phyloP scores from a whole-genome alignment of 192 early-diverging fungal species.

The Glomus cerebriforme region DNA sequence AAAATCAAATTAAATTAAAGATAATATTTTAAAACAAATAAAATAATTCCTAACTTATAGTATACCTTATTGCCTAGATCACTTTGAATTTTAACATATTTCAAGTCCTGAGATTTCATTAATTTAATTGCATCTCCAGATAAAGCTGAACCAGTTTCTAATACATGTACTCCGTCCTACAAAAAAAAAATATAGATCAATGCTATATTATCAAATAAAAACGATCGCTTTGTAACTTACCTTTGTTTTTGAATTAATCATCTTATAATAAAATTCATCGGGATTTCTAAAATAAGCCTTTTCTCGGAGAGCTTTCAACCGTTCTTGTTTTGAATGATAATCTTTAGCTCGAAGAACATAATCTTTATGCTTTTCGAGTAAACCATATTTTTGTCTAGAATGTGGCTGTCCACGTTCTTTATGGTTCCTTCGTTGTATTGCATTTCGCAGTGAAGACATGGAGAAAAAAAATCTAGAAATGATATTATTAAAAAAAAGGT shows the following conservation, averaged over 20 bases:
- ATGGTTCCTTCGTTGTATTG: constrained; percentile 84
- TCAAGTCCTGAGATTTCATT: constrained; percentile 91
- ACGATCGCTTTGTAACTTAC: constrained; percentile 34
- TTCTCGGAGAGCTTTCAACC: constrained; percentile 80
- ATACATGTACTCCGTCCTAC: constrained; percentile 75
- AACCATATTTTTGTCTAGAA: constrained; percentile 65
- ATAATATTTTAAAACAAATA: neutral
- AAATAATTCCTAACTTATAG: constrained; percentile 20
- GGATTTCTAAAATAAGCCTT: constrained; percentile 89
- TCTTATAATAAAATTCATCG: constrained; percentile 98
- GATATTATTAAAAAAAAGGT: no score
- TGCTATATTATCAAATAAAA: neutral
- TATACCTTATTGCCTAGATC: constrained; percentile 73
- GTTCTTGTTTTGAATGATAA: constrained; percentile 83
- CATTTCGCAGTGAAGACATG: constrained; percentile 78
- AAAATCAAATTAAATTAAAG: neutral
- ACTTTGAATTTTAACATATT: constrained; percentile 81
- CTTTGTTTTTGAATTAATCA: constrained; percentile 87
- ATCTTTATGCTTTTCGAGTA: constrained; percentile 98
- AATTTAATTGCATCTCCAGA: constrained; percentile 77
- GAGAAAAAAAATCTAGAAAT: neutral
- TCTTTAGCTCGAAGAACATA: constrained; percentile 94
- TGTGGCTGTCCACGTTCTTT: constrained; percentile 81
- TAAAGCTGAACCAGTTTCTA: constrained; percentile 71
- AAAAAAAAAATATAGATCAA: constrained; percentile 14